A percentile compares a stretch with the other conserved stretches of the same genome.
These are phyloP conservation scores for Kodamaea neixiangensis DNA, from an alignment of 805 yeast species.

Conservation along the genomic window DNA sequence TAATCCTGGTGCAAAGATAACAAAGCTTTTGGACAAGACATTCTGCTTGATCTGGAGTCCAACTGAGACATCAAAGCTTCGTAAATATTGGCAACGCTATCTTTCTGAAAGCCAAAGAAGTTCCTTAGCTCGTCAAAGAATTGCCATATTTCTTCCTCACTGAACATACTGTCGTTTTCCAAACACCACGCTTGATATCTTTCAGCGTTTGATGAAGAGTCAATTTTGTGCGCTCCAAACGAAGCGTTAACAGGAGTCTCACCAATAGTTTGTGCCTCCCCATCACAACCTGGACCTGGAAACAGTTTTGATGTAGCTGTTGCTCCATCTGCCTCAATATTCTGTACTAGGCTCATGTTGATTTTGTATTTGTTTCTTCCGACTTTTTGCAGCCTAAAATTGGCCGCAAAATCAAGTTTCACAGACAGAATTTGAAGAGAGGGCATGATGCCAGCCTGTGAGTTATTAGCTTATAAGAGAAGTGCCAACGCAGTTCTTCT, in stretches of 20 bases:
- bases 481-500: too few species aligned
- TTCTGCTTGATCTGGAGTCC: slow-evolving; percentile 85
- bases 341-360: not conserved
- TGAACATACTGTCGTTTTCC: slow-evolving; percentile 15
- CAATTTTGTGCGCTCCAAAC: too few species aligned
- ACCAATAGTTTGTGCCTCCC: too few species aligned
- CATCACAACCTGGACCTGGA: too few species aligned
- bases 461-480: too few species aligned
- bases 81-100: slow-evolving; percentile 74
- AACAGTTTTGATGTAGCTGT: too few species aligned
- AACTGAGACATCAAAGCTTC: slow-evolving; percentile 79
- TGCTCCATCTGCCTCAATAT: not conserved
- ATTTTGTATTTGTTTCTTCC: not conserved
- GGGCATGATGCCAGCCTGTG: too few species aligned
- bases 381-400: slow-evolving; percentile 1
- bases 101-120: slow-evolving; percentile 82
- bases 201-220: not conserved
- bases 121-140: slow-evolving; percentile 60
- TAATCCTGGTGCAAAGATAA: slow-evolving; percentile 83
- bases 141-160: slow-evolving; percentile 53
- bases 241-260: too few species aligned
- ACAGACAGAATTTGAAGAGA: not conserved
- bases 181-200: slow-evolving; percentile 17
- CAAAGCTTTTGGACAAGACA: slow-evolving; percentile 70
- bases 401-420: not conserved